A percentile compares a stretch with the other conserved stretches of the same genome.
phyloP scores from a whole-genome alignment of 768 basidiomycete species.

The Chalciporus sphaerocephalus region DNA sequence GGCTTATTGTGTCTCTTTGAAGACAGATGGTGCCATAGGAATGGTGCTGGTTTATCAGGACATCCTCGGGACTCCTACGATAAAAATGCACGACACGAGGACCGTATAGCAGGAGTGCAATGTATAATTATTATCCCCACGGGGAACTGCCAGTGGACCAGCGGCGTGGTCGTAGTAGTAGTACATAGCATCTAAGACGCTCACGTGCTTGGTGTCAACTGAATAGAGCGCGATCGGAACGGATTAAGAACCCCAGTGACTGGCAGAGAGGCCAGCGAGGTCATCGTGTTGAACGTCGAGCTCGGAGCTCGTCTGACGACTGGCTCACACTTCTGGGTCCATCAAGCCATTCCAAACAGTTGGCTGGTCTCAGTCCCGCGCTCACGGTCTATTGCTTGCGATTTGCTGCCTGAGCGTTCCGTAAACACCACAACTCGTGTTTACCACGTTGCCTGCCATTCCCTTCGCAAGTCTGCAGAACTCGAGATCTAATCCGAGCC shows the following conservation, averaged over 20 bases:
- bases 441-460: conserved; percentile 64
- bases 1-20: conserved; percentile 5
- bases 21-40: conserved; percentile 2
- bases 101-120: background rate
- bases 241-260: no score
- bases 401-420: conserved; percentile 15
- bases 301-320: background rate
- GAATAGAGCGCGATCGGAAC: conserved; percentile 2
- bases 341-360: conserved; percentile 9
- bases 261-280: background rate
- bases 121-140: background rate
- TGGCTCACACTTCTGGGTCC: background rate
- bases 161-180: background rate
- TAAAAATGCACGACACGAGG: background rate
- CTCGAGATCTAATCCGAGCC: conserved; percentile 32
- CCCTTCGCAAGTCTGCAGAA: conserved; percentile 18
- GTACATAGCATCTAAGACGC: no score
- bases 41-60: background rate
- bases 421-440: conserved; percentile 58
- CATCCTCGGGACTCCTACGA: conserved; percentile 2
- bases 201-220: conserved; percentile 10
- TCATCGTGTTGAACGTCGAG: conserved; percentile 5
- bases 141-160: background rate
- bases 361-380: conserved; percentile 3
- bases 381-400: conserved; percentile 4